phyloP scores from a whole-genome alignment of 306 rosid genomes.

The Quercus engelmannii region DNA sequence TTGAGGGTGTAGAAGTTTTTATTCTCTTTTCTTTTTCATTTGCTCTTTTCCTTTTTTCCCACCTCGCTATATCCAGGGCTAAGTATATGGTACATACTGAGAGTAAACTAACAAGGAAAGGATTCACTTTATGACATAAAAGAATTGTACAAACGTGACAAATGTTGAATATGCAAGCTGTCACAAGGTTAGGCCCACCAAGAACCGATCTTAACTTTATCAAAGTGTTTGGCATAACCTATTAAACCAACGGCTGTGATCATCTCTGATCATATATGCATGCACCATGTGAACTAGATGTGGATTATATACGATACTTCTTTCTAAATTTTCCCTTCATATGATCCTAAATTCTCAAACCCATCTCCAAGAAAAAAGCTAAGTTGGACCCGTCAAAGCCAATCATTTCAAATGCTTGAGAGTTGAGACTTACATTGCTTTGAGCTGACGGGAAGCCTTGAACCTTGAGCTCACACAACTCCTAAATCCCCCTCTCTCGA shows the following conservation, averaged over 20 bases:
- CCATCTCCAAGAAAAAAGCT: constrained; percentile 16
- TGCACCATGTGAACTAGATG: background rate
- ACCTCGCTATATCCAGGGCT: background rate
- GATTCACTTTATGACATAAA: background rate
- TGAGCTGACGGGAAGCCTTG: constrained; percentile 42
- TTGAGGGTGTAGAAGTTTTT: background rate
- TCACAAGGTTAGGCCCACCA: too few species aligned
- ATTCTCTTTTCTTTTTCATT: background rate
- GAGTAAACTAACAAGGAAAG: background rate
- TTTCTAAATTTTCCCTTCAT: background rate
- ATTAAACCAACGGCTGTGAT: background rate
- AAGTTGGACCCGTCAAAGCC: constrained; percentile 78
- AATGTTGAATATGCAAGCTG: background rate
- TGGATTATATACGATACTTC: background rate
- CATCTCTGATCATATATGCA: background rate
- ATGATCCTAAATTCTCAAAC: background rate
- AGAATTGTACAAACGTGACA: background rate
- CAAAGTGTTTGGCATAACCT: background rate
- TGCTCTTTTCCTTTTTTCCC: background rate
- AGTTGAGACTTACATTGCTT: constrained; percentile 41
- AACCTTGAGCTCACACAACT: constrained; percentile 34
- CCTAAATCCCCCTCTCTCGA: constrained; percentile 15
- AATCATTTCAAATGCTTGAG: constrained; percentile 52
- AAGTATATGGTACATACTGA: background rate
- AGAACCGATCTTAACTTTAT: background rate